Percentiles rank a stretch among this genome's conserved stretches.
Conservation (phyloP, 208 protist genomes). For the Leishmania amazonensis region DNA sequence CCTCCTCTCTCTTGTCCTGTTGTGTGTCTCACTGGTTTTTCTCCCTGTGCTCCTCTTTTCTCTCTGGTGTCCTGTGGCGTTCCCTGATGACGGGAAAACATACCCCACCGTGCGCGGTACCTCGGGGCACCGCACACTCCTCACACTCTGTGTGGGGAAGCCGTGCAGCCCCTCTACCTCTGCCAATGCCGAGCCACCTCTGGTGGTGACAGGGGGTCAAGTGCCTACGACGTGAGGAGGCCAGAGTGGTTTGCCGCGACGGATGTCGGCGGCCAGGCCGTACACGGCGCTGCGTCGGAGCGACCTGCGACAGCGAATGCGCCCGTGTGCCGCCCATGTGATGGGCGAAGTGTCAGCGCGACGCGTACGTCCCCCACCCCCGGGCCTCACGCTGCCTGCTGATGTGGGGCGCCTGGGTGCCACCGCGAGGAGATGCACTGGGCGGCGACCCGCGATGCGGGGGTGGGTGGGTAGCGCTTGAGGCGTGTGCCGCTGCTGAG, state of each 20-base stretch:
- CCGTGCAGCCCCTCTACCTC: neutral
- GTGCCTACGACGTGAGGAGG: neutral
- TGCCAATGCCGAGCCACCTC: neutral
- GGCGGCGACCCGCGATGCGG: neutral
- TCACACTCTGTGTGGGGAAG: neutral
- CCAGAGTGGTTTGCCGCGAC: neutral
- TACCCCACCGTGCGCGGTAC: neutral
- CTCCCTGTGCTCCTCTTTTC: neutral
- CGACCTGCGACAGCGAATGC: neutral
- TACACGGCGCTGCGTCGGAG: neutral
- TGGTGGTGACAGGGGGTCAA: neutral
- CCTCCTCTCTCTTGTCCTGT: neutral
- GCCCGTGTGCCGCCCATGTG: neutral
- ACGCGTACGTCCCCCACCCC: neutral
- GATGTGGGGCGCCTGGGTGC: neutral
- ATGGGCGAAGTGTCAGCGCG: neutral
- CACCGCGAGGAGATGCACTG: neutral
- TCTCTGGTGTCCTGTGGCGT: neutral
- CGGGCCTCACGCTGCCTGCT: neutral
- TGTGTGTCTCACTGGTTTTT: neutral
- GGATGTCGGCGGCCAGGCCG: neutral
- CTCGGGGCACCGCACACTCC: neutral
- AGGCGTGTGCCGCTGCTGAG: neutral
- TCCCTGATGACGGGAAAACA: neutral
- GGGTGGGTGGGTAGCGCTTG: neutral